Evolutionary conservation across 179 eudicot species (phyloP).

Genomic region (Pouteria campechiana): DNA sequence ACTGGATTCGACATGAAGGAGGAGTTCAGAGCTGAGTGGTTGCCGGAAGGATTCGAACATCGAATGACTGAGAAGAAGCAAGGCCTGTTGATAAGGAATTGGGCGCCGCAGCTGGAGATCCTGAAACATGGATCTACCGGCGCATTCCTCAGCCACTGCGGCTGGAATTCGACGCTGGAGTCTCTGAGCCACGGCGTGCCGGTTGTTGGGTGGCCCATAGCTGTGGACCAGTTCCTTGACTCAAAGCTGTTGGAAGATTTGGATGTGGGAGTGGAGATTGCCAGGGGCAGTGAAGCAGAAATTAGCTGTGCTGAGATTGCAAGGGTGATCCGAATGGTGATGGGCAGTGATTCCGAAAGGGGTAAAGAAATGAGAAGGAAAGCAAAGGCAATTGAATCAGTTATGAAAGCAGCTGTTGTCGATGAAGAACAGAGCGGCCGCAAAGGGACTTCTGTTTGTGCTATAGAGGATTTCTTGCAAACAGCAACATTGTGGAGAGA

Average conservation of each 20-base stretch:
- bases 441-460: slow-evolving; percentile 61
- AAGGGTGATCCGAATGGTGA: slow-evolving; percentile 32
- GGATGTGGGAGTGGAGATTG: slow-evolving; percentile 62
- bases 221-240: slow-evolving; percentile 71
- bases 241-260: slow-evolving; percentile 70
- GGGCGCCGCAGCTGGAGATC: slow-evolving; percentile 88
- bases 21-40: slow-evolving; percentile 55
- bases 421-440: slow-evolving; percentile 22
- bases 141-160: slow-evolving; percentile 74
- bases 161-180: slow-evolving; percentile 80
- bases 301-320: slow-evolving; percentile 32
- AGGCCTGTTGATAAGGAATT: slow-evolving; percentile 46
- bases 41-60: slow-evolving; percentile 60
- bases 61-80: slow-evolving; percentile 17
- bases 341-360: slow-evolving; percentile 32
- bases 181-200: slow-evolving; percentile 74
- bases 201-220: slow-evolving; percentile 66
- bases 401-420: slow-evolving; percentile 21
- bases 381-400: slow-evolving; percentile 30
- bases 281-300: slow-evolving; percentile 40
- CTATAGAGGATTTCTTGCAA: too few relatives aligned
- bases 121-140: slow-evolving; percentile 51
- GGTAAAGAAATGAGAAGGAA: slow-evolving; percentile 41
- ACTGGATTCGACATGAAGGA: slow-evolving; percentile 45
- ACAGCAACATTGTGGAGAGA: too few relatives aligned